Evolutionary conservation across 768 basidiomycete species (phyloP).

Genomic region (Trametes gibbosa): DNA sequence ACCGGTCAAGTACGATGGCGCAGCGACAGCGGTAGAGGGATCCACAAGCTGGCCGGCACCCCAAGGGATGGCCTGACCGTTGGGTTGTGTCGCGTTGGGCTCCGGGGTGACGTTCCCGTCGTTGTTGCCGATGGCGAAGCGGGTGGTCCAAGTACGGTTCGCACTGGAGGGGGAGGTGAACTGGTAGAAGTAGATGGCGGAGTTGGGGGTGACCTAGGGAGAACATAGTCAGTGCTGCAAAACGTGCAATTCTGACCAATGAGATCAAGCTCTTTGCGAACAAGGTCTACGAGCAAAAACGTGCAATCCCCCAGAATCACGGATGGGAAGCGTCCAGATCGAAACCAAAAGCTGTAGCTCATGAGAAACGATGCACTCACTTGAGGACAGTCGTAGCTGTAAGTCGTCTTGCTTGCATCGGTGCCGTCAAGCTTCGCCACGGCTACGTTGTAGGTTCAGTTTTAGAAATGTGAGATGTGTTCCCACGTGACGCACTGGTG

Average conservation of each 20-base stretch:
- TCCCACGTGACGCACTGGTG: conserved; percentile 45
- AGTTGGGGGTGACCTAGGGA: conserved; percentile 54
- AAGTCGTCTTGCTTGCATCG: conserved; percentile 39
- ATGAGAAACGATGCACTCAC: conserved; percentile 46
- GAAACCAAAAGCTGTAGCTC: too few relatives aligned
- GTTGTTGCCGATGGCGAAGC: conserved; percentile 67
- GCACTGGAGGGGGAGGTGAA: conserved; percentile 48
- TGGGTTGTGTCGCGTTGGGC: conserved; percentile 51
- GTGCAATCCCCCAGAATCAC: too few relatives aligned
- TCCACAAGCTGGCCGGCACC: conserved; percentile 56
- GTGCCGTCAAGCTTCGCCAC: conserved; percentile 66
- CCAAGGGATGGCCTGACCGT: conserved; percentile 51
- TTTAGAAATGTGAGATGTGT: neutral
- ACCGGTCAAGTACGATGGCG: conserved; percentile 20
- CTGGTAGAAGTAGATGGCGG: conserved; percentile 80
- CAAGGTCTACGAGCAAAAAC: too few relatives aligned
- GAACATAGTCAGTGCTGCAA: neutral
- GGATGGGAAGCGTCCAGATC: too few relatives aligned
- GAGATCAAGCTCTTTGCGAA: too few relatives aligned
- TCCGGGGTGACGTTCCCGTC: conserved; percentile 47
- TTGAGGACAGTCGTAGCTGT: conserved; percentile 59
- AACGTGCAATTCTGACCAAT: neutral
- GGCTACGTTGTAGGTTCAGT: conserved; percentile 41
- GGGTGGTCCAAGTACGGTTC: conserved; percentile 62
- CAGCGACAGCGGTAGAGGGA: conserved; percentile 36